Base-by-base conservation (phyloP, 2,329 filamentous ascomycete genomes). In the Lasiodiplodia theobromae region DNA sequence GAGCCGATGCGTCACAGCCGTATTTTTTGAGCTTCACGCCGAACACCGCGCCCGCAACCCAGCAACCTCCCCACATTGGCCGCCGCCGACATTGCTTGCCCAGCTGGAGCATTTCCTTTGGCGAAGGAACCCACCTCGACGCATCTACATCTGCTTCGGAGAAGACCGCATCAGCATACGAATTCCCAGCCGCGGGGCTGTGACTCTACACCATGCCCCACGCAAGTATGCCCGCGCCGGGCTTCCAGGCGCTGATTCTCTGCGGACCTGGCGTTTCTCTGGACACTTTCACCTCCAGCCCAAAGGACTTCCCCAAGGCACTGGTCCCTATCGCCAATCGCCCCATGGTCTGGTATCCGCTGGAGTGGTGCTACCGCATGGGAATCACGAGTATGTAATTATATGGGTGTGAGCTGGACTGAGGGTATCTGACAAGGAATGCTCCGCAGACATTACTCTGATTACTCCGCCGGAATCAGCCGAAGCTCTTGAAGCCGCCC, bases 281-380 rank as follows among this genome's bases (percentile, higher is more conserved):
- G 73, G 89, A 91, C 56, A 95, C 92, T 1, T 95, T 96, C 77
- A 94, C 92, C 2, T 90, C 91, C 2, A 92, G 90, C 70, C 91
- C 92, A 5, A 89, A 91, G 80, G 91, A 94, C 76, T 90, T 92
- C 70, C 92, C 92, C 11, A 96, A 96, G 81, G 92, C 92, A 11
- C 86, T 96, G 25, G 82, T 96, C 8, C 92, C 92, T 6, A 91
- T 96, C 69, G 92, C 92, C 44, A 96, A 96, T 78, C 83, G 92
- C 73, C 92, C 92, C 1, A 96, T 96, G 92, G 90, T 96, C 56
- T 95, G 93, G 91, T 96, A 96, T 78, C 90, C 92, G 6, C 87
- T 96, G 51, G 92, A 95, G 74, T 95, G 93, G 82, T 95, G 92
- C 80, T 92, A 93, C 76, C 88, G 92, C 47, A 92, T 91, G 78